Conservation (phyloP, 1,139 yeast species). For the Hemisphaericaspora xylofermentans region DNA sequence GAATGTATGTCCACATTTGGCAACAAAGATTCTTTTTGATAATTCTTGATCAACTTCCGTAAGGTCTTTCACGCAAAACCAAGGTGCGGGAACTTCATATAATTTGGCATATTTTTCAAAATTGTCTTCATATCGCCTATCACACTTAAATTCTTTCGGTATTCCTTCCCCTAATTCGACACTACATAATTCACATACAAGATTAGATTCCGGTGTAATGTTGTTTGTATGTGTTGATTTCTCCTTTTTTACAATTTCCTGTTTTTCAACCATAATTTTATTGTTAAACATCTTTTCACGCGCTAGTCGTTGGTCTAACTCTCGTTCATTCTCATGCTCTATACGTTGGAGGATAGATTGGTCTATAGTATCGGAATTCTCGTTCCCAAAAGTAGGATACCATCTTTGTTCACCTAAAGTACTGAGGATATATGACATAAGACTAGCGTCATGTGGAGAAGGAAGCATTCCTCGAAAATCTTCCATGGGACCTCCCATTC, state of each 20-base stretch:
- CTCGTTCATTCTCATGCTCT: constrained; percentile 41
- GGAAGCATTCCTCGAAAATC: no score
- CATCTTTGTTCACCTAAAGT: no score
- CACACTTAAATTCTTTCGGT: constrained; percentile 47
- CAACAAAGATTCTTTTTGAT: constrained; percentile 65
- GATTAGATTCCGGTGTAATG: constrained; percentile 27
- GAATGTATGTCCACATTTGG: constrained; percentile 81
- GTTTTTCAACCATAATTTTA: constrained; percentile 30
- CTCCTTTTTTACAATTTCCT: constrained; percentile 24
- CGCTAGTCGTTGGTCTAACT: constrained; percentile 33
- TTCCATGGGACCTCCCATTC: no score
- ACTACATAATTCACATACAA: constrained; percentile 72
- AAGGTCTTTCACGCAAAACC: constrained; percentile 52
- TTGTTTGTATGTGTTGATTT: constrained; percentile 37
- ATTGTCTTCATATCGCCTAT: constrained; percentile 27
- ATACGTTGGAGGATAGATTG: constrained; percentile 40
- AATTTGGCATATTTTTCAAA: constrained; percentile 28
- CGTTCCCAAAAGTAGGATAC: no score
- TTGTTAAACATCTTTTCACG: constrained; percentile 33
- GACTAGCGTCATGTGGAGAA: no score
- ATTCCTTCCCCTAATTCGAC: constrained; percentile 70
- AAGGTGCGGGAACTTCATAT: constrained; percentile 56
- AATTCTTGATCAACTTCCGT: constrained; percentile 58
- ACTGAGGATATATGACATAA: no score
- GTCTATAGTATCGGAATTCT: constrained; percentile 27